phyloP scores from a whole-genome alignment of 129 eudicot genomes.

The Kitagawia praeruptora region DNA sequence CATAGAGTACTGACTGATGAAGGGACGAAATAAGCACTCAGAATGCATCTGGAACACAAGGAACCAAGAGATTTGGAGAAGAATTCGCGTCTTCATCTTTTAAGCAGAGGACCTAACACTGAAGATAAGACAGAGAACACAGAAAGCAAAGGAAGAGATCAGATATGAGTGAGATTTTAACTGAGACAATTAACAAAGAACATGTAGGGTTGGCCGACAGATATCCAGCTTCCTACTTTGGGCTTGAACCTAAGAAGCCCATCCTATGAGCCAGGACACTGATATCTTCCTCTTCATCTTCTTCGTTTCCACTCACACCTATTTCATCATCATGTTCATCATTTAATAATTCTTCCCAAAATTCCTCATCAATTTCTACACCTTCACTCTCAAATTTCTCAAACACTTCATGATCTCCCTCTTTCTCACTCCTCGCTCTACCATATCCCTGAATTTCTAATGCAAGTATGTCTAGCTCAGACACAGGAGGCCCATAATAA shows the following conservation, averaged over 20 bases:
- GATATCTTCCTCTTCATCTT: constrained; percentile 38
- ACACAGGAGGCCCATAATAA: constrained; percentile 23
- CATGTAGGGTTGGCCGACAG: neutral
- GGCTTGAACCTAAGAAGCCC: constrained; percentile 61
- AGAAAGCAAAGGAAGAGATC: constrained; percentile 23
- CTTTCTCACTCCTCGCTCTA: constrained; percentile 35
- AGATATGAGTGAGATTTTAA: constrained; percentile 19
- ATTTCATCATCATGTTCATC: constrained; percentile 37
- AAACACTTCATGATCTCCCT: constrained; percentile 21
- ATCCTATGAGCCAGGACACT: constrained; percentile 23
- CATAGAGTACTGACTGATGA: constrained; percentile 11
- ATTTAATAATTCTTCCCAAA: constrained; percentile 69
- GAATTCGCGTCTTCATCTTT: constrained; percentile 25
- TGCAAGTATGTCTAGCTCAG: constrained; percentile 84
- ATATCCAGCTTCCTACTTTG: constrained; percentile 28
- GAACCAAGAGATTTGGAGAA: constrained; percentile 8
- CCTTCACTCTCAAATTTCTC: constrained; percentile 29
- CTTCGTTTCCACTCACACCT: constrained; percentile 16
- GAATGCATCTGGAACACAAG: constrained; percentile 15
- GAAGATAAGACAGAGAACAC: constrained; percentile 22
- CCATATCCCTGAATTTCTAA: constrained; percentile 86
- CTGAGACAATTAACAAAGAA: constrained; percentile 9
- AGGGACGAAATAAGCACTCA: neutral
- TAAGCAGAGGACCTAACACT: constrained; percentile 26
- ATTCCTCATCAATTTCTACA: constrained; percentile 70